Base-by-base conservation (phyloP, 2,329 filamentous ascomycete species). In the Hypoxylon sp. region DNA sequence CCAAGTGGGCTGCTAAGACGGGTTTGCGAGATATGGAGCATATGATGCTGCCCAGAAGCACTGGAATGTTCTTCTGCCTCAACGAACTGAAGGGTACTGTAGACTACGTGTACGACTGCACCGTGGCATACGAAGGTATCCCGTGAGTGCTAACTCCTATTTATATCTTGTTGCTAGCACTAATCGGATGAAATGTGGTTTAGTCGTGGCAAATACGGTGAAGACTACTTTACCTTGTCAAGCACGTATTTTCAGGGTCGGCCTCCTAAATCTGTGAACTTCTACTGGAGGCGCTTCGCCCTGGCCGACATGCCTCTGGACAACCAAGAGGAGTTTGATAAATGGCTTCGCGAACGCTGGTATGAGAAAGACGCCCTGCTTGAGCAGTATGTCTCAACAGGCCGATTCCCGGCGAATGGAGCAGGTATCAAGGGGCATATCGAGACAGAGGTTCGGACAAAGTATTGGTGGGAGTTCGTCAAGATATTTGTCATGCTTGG, bases 181-280 rank as follows among this genome's bases (percentile, higher is more conserved):
- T 66, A 25, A 41, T 19, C 46, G 43, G 34, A 55, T 74, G 52
- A 72, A 59, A 25, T 34, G 14, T 19, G 30, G 36, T 41, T 52
- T 74, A 93, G 91, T 23, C 91, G 90, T 64, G 92, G 91, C 41
- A 87, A 91, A 74, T 98, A 91, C 72, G 94, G 95, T n/a, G 94
- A 98, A 77, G 89, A 97, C 52, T 91, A 93, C 75, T 98, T 97
- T 79, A 94, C 93, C 0, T 84, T 99, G 3, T 87, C 89, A 2
- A 94, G 94, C 52, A 97, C 93, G 3, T 97, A 96, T 77, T 90
- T 98, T 69, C 89, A 96, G 78, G 94, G 96, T 11, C 89, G 93
- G 0, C 91, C 94, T 0, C 96, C 95, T 1, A 97, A 94, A 78
- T 97, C 94, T 1, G 94, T 98, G 75, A 98, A 98, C 80, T 94